Evolutionary conservation across 345 rosid genomes (phyloP).

Genomic region (Litchi chinensis): DNA sequence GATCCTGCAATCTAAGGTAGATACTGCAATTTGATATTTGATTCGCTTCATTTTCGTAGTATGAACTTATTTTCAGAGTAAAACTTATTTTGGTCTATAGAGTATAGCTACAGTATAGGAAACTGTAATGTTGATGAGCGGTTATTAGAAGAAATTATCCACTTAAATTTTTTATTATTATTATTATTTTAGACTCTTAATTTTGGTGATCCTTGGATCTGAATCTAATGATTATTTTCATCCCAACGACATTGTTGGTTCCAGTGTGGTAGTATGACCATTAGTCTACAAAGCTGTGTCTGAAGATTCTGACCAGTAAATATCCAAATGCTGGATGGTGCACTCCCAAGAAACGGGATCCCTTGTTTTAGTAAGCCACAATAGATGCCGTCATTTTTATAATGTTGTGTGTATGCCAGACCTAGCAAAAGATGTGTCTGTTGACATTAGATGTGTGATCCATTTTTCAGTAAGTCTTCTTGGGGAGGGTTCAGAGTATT

Average conservation of each 20-base stretch:
- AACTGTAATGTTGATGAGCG: too few relatives aligned
- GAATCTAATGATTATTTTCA: too few relatives aligned
- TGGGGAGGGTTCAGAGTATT: not conserved
- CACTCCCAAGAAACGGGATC: not conserved
- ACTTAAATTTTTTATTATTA: too few relatives aligned
- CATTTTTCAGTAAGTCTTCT: not conserved
- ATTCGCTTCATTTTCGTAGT: not conserved
- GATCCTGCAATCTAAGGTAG: constrained; percentile 65
- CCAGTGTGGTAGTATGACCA: too few relatives aligned
- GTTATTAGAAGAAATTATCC: too few relatives aligned
- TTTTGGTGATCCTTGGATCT: too few relatives aligned
- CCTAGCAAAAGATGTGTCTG: not conserved
- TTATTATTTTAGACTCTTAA: too few relatives aligned
- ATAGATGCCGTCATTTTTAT: not conserved
- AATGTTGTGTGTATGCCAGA: not conserved
- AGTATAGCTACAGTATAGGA: too few relatives aligned
- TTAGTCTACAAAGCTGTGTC: not conserved
- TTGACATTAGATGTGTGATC: constrained; percentile 7
- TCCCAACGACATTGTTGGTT: too few relatives aligned
- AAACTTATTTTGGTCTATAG: not conserved
- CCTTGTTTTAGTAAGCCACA: not conserved
- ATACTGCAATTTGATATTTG: constrained; percentile 20
- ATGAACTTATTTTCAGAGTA: constrained; percentile 7
- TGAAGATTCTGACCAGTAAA: not conserved
- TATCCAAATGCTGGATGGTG: not conserved